A percentile compares a stretch with the other conserved stretches of the same genome.
Evolutionary conservation across 1,139 yeast genomes (phyloP).

Genomic region (Ogataea hybrid): DNA sequence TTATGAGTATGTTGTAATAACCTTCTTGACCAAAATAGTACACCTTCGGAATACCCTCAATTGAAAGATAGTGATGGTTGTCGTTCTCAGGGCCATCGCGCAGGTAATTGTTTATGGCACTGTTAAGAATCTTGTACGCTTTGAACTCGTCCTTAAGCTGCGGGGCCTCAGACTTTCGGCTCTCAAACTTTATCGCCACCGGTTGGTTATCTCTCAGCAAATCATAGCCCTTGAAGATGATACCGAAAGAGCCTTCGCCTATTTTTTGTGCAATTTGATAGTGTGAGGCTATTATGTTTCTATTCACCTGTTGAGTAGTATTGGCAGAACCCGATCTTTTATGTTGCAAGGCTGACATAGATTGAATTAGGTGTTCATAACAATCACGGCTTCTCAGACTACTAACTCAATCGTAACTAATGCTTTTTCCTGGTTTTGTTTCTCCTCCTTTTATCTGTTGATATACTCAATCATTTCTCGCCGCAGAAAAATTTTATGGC

Average conservation of each 20-base stretch:
- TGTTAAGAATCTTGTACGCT: conserved; percentile 84
- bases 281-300: conserved; percentile 60
- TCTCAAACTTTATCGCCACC: conserved; percentile 78
- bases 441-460: conserved; percentile 11
- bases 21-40: conserved; percentile 99
- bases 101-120: conserved; percentile 33
- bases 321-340: conserved; percentile 19
- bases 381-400: not conserved
- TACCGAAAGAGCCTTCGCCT: conserved; percentile 98
- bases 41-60: conserved; percentile 84
- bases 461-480: conserved; percentile 2
- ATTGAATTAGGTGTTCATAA: conserved; percentile 2
- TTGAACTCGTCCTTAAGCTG: conserved; percentile 94
- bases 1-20: conserved; percentile 86
- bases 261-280: conserved; percentile 95
- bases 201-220: conserved; percentile 67
- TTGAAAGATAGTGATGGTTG: conserved; percentile 25
- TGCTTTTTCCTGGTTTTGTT: conserved; percentile 6
- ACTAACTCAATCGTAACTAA: not conserved
- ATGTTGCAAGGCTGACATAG: conserved; percentile 11
- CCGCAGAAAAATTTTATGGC: conserved; percentile 11
- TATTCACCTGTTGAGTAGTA: conserved; percentile 20
- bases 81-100: conserved; percentile 24
- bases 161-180: conserved; percentile 95
- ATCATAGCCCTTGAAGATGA: conserved; percentile 92